Evolutionary conservation across 148 eudicot species (phyloP), one percentile per base, ranked within the genome.

Genomic region (Pharnaceum exiguum): DNA sequence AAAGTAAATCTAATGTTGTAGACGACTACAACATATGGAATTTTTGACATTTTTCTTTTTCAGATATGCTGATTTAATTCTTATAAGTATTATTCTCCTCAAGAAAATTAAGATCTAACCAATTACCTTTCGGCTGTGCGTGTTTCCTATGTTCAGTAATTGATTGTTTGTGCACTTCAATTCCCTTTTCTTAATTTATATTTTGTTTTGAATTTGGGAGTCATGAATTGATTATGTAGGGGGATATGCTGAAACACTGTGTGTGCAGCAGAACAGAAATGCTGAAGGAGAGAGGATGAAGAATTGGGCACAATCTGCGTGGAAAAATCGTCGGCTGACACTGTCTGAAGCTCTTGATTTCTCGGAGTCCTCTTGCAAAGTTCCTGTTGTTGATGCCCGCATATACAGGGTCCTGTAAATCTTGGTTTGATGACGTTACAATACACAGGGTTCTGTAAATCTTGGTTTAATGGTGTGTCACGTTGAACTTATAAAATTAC

Each of bases 211-310:
- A n/a, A n/a, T n/a, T n/a, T n/a, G n/a, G n/a, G n/a, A n/a, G n/a
- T n/a, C n/a, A 31, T 55, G 37, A 47, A 23, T 52, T 54, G 50
- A 19, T 53, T 62, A 30, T 70, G 66, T 52, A 91, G 98, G 98
- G 22, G 98, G 86, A 22, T 91, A 85, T 69, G 98, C 86, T 44
- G 94, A 91, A 71, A 73, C 71, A 22, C 77, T 91, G 22, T 59
- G 76, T 38, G 74, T 91, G 60, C 98, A 91, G 55, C 79, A 79
- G 56, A 83, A 80, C 49, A 79, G 98, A 64, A 88, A 79, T 58
- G 86, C 61, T 15, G 96, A 85, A 72, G 96, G 88, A 13, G 86
- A 81, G 64, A 79, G 58, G 62, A 67, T 85, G 96, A 88, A 75
- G 79, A 72, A 59, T 10, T 91, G 96, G 96, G 94, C 96, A 8